Evolutionary conservation across 2,329 filamentous ascomycete species (phyloP), one percentile per base, ranked within the genome.

Genomic region (Exophiala phaeomuriformis): DNA sequence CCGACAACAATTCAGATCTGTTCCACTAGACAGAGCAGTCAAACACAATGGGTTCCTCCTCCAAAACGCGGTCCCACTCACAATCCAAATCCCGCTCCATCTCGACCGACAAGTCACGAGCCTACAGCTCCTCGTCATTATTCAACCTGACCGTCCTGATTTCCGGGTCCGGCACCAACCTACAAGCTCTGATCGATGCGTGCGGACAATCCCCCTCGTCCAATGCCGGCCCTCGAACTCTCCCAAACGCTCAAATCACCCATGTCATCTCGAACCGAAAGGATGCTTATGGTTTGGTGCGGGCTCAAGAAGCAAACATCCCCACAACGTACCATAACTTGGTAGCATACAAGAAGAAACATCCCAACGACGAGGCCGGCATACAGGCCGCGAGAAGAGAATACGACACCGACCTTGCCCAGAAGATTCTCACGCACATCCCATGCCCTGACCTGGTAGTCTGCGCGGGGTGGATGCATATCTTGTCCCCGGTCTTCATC

Each of bases 381-480:
- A 66, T 75, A 4, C 67, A 71, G 55, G 63, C 66, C 40, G 84
- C 82, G 1, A 80, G 89, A 28, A 72, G 77, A 44, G 76, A 75
- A 50, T 94, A 93, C 68, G 89, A 95, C 67, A 79, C 81, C 9
- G 86, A 87, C 41, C 75, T 95, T 58, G 86, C 88, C 0, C 69
- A 77, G 40, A 75, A 84, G 55, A 78, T 94, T 49, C 73, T 91
- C 28, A 67, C 71, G 3, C 79, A 85, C 58, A 70, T 61, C 40
- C 61, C 60, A 2, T 57, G 70, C 53, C 88, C 89, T 0, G 80
- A 90, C 51, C 70, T 95, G 51, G 81, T 95, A 46, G 84, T 93
- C 5, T 86, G 90, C 61, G 84, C 87, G 2, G 89, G 90, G 2
- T 94, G 87, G 79, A 94, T 94, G 88, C 84, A 93, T 67, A 84